Percentiles rank a stretch among this genome's conserved stretches.
These are phyloP conservation scores for Vaccinium darrowii DNA, from an alignment of 148 eudicot species.

Conservation along the genomic window DNA sequence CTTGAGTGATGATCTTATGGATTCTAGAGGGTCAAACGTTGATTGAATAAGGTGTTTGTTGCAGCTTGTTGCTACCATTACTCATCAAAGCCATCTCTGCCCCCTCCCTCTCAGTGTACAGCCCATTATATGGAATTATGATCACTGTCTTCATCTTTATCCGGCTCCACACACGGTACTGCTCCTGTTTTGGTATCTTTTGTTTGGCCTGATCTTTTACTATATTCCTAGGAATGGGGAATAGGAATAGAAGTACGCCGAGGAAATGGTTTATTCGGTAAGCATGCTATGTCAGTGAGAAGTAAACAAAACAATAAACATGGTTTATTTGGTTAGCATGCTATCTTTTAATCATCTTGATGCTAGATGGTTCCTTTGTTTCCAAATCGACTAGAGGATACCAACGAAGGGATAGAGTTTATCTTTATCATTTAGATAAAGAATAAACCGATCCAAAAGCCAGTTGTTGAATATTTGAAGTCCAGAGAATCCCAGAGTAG, in stretches of 20 bases:
- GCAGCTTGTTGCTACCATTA: constrained; percentile 97
- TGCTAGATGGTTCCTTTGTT: too few species aligned
- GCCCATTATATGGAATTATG: constrained; percentile 90
- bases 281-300: neutral
- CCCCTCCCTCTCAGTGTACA: constrained; percentile 84
- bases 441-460: too few species aligned
- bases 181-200: neutral
- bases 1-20: neutral
- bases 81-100: constrained; percentile 94
- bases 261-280: neutral
- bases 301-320: neutral
- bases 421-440: too few species aligned
- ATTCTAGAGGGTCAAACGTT: neutral
- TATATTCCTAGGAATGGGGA: too few species aligned
- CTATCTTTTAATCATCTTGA: neutral
- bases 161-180: constrained; percentile 91
- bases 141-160: constrained; percentile 86
- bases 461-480: too few species aligned
- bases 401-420: too few species aligned
- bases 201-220: neutral
- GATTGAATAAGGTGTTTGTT: constrained; percentile 10
- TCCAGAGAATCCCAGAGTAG: too few species aligned
- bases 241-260: too few species aligned
- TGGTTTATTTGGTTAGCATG: too few species aligned
- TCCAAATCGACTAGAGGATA: too few species aligned